Evolutionary conservation across 2,329 filamentous ascomycete genomes (phyloP), one percentile per base, ranked within the genome.

Genomic region (Fusarium xyrophilum): DNA sequence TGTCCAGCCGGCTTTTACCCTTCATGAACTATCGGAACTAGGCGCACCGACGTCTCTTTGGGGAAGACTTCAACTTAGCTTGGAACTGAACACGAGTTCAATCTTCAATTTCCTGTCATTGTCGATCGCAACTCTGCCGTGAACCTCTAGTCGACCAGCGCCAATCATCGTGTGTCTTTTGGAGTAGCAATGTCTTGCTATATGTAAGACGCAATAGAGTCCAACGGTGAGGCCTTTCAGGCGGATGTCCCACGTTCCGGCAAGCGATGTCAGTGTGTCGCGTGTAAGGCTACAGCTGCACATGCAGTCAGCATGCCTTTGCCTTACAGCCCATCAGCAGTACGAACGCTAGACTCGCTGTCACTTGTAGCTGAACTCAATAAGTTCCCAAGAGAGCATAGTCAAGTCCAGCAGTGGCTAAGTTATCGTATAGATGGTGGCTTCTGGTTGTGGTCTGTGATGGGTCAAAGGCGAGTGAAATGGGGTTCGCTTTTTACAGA

Each of bases 11-110:
- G 67, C 47, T 50, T 48, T 43, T 62, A 21, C 38, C 33, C 35
- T 58, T 30, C 32, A 28, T 25, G 43, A 33, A 56, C 63, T 56
- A 73, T 67, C 50, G 54, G 53, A 51, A 60, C 60, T 64, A 65
- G 50, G n/a, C 36, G 17, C 44, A 48, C 30, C 48, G 46, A 38
- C 42, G 28, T 55, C 48, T 47, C 35, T 23, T 53, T 55, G 33
- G 38, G 38, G 38, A n/a, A 32, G 36, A 23, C 48, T 43, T 56
- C 36, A 67, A 21, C 51, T 67, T 56, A 36, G 48, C 67, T 40
- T 13, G 28, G 38, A 56, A 36, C 30, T 28, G 21, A 15, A 17
- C 23, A 28, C 25, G 17, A 43, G 36, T 28, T 44, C 28, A 15
- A 44, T 39, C 30, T 28, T 56, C 43, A 55, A 52, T 63, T 56